A percentile compares a stretch with the other conserved stretches of the same genome.
Evolutionary conservation across 495 filamentous ascomycete genomes (phyloP).

Genomic region (Xylaria sp.): DNA sequence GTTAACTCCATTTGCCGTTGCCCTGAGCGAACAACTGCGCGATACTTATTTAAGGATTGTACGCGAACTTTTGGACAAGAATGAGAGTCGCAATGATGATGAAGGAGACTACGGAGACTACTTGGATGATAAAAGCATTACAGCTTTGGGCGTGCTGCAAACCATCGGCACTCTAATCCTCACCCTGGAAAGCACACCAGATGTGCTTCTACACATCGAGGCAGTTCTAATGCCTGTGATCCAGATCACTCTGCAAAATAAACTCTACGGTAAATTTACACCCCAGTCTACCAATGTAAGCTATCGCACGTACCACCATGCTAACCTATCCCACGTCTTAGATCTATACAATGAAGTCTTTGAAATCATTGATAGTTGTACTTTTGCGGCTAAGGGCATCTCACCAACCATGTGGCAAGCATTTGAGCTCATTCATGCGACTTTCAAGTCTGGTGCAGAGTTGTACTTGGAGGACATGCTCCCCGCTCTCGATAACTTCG

Average conservation of each 20-base stretch:
- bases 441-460: constrained; percentile 96
- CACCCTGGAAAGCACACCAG: constrained; percentile 94
- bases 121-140: constrained; percentile 97
- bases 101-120: constrained; percentile 87
- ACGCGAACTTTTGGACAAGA: constrained; percentile 86
- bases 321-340: constrained; percentile 31
- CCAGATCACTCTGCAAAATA: constrained; percentile 93
- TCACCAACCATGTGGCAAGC: constrained; percentile 98
- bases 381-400: constrained; percentile 95
- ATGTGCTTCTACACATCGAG: constrained; percentile 91
- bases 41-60: constrained; percentile 97
- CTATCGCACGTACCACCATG: background rate
- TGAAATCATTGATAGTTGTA: constrained; percentile 99
- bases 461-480: constrained; percentile 99
- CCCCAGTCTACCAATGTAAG: background rate
- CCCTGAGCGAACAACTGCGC: constrained; percentile 91
- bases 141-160: constrained; percentile 92
- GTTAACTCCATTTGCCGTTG: constrained; percentile 97
- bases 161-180: constrained; percentile 98
- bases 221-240: constrained; percentile 97
- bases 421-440: constrained; percentile 93
- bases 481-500: constrained; percentile 94
- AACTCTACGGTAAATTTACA: constrained; percentile 73
- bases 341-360: constrained; percentile 98
- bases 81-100: constrained; percentile 71